A percentile compares a stretch with the other conserved stretches of the same genome.
These are phyloP conservation scores for Plantago lanceolata DNA, from an alignment of 305 asterid genomes.

Conservation along the genomic window DNA sequence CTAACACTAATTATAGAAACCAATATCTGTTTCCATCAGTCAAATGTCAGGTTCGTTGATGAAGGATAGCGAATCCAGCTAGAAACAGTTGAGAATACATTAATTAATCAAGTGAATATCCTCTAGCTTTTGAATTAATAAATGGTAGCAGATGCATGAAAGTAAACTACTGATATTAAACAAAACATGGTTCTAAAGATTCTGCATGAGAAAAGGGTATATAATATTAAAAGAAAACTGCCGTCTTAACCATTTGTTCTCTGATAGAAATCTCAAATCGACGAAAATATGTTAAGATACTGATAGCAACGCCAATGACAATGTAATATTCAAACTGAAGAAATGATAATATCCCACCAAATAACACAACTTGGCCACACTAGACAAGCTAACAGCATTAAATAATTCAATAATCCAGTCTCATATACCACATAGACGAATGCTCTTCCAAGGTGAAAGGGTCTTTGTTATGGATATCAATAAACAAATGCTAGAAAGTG, in stretches of 20 bases:
- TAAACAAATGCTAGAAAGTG: too few relatives aligned
- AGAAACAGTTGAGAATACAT: background rate
- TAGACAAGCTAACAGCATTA: too few relatives aligned
- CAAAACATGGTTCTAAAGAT: slow-evolving; percentile 2
- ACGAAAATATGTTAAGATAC: background rate
- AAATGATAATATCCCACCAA: too few relatives aligned
- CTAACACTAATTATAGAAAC: slow-evolving; percentile 8
- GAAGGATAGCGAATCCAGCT: slow-evolving; percentile 12
- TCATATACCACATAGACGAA: too few relatives aligned
- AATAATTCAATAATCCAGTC: too few relatives aligned
- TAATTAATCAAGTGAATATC: background rate
- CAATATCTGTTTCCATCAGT: slow-evolving; percentile 1
- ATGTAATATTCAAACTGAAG: background rate
- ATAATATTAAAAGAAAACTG: background rate
- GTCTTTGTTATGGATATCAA: too few relatives aligned
- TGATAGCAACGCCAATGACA: background rate
- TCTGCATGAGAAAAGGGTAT: slow-evolving; percentile 11
- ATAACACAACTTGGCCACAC: too few relatives aligned
- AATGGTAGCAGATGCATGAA: slow-evolving; percentile 4
- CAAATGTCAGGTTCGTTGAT: slow-evolving; percentile 12
- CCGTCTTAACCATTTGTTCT: slow-evolving; percentile 11
- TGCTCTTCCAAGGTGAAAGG: too few relatives aligned
- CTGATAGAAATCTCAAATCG: background rate
- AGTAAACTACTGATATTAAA: background rate
- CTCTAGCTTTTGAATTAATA: background rate